These are phyloP conservation scores for Ceratobasidium sp. DNA, from an alignment of 1,284 basidiomycete species.

Conservation along the genomic window DNA sequence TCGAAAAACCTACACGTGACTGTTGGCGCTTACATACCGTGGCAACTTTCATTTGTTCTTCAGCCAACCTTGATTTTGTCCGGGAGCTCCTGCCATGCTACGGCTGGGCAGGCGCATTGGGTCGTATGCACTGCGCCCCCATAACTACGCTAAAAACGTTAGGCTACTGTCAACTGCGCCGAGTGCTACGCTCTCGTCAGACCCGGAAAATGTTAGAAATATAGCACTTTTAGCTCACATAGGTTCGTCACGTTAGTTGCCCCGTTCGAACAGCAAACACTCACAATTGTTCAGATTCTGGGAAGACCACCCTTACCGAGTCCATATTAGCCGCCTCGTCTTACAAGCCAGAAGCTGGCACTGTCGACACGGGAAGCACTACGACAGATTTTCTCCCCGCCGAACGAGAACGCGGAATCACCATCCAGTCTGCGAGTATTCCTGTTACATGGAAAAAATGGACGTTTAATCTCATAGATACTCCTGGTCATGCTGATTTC, in stretches of 20 bases:
- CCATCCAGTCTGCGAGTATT: conserved; percentile 91
- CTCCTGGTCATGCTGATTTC: conserved; percentile 92
- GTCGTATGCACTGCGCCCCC: conserved; percentile 5
- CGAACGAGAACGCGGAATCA: conserved; percentile 89
- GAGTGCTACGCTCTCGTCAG: conserved; percentile 28
- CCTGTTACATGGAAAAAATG: conserved; percentile 88
- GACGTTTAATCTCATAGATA: conserved; percentile 89
- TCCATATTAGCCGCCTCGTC: conserved; percentile 82
- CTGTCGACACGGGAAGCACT: conserved; percentile 89
- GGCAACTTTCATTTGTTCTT: background rate
- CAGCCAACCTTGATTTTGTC: background rate
- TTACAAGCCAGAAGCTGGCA: conserved; percentile 77
- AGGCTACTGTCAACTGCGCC: background rate
- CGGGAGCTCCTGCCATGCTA: conserved; percentile 20
- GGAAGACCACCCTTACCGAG: conserved; percentile 91
- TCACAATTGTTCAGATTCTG: conserved; percentile 70
- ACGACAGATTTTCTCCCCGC: conserved; percentile 92
- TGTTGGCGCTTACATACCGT: background rate
- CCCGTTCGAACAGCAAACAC: conserved; percentile 47
- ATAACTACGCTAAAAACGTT: background rate
- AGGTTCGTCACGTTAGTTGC: conserved; percentile 59
- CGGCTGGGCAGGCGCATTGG: conserved; percentile 29
- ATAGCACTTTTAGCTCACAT: conserved; percentile 87
- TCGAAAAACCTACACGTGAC: background rate
- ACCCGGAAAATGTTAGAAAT: conserved; percentile 66